Percentiles rank a stretch among this genome's conserved stretches.
phyloP scores from a whole-genome alignment of 2,329 filamentous ascomycete species.

The Alternaria brassicae region DNA sequence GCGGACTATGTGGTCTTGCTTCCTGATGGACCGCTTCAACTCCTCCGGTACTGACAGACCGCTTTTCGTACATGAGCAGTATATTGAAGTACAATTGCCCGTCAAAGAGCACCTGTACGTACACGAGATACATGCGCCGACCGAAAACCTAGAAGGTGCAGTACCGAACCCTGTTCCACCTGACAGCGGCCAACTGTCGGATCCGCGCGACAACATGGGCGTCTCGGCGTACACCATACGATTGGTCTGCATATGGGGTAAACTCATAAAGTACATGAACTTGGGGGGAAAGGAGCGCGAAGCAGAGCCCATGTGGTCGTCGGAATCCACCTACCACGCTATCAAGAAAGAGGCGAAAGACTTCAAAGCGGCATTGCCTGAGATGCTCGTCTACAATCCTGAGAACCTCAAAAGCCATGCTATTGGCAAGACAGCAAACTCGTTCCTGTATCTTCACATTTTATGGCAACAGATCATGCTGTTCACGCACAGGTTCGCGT shows the following conservation, averaged over 20 bases:
- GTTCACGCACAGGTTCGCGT: slow-evolving; percentile 87
- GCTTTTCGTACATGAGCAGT: slow-evolving; percentile 88
- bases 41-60: slow-evolving; percentile 93
- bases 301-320: slow-evolving; percentile 77
- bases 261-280: slow-evolving; percentile 87
- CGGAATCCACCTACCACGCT: slow-evolving; percentile 75
- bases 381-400: slow-evolving; percentile 72
- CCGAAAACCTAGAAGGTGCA: slow-evolving; percentile 79
- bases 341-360: slow-evolving; percentile 75
- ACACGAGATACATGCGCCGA: slow-evolving; percentile 86
- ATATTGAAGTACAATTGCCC: slow-evolving; percentile 86
- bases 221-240: slow-evolving; percentile 90
- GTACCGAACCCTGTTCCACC: slow-evolving; percentile 68
- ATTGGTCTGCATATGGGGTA: slow-evolving; percentile 86
- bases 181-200: slow-evolving; percentile 69
- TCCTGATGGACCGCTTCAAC: slow-evolving; percentile 96
- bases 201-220: slow-evolving; percentile 86
- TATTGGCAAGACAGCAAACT: slow-evolving; percentile 84
- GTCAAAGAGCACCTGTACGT: slow-evolving; percentile 90
- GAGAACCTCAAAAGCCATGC: slow-evolving; percentile 87
- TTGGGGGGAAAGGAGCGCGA: slow-evolving; percentile 86
- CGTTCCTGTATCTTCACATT: slow-evolving; percentile 92
- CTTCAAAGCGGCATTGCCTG: slow-evolving; percentile 73
- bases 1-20: slow-evolving; percentile 97
- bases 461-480: slow-evolving; percentile 87